These are phyloP conservation scores for Fistulifera pelliculosa DNA, from an alignment of 108 stramenopile species.

Conservation along the genomic window DNA sequence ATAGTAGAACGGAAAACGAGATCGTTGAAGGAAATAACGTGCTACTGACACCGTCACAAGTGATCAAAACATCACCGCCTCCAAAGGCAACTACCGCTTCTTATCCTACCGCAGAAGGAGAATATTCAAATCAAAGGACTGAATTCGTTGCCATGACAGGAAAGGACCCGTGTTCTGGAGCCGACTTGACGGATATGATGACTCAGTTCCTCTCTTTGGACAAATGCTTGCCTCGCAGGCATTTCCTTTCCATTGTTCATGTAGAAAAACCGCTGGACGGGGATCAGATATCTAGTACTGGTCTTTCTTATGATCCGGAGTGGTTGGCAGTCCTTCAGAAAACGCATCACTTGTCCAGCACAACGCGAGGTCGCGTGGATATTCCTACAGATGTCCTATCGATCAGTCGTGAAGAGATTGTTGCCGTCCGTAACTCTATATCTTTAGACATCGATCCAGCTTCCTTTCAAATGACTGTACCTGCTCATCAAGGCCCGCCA, in stretches of 20 bases:
- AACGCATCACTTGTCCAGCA: constrained; percentile 51
- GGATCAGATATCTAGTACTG: constrained; percentile 13
- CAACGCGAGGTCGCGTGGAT: constrained; percentile 16
- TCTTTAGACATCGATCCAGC: constrained; percentile 27
- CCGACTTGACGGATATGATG: constrained; percentile 58
- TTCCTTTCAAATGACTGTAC: constrained; percentile 56
- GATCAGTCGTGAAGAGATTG: constrained; percentile 31
- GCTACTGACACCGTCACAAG: constrained; percentile 12
- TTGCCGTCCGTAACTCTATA: constrained; percentile 25
- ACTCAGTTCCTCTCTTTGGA: constrained; percentile 96
- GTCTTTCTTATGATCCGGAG: constrained; percentile 71
- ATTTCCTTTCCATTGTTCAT: constrained; percentile 82
- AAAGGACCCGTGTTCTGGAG: background rate
- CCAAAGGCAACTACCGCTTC: background rate
- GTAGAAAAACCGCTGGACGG: constrained; percentile 15
- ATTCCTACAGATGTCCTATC: constrained; percentile 17
- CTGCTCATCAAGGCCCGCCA: constrained; percentile 11
- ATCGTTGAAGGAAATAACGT: background rate
- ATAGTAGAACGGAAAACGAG: constrained; percentile 22
- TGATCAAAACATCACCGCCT: background rate
- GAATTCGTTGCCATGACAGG: constrained; percentile 4
- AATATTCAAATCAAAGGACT: background rate
- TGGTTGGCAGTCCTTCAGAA: constrained; percentile 79
- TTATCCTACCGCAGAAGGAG: background rate
- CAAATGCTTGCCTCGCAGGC: constrained; percentile 92